Evolutionary conservation across 2,329 filamentous ascomycete genomes (phyloP).

Genomic region (Aureobasidium leucospermi): DNA sequence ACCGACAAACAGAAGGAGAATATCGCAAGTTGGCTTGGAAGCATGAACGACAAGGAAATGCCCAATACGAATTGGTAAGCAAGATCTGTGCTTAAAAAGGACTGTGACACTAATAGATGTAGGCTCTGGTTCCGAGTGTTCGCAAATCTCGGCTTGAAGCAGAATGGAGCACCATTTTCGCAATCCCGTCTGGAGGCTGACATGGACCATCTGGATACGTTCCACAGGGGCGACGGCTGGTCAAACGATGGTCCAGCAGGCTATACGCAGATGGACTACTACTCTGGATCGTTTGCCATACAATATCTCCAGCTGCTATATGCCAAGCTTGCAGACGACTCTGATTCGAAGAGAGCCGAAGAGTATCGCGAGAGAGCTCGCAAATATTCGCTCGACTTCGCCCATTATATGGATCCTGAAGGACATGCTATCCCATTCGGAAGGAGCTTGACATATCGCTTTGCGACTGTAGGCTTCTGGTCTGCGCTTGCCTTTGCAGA

Average conservation of each 20-base stretch:
- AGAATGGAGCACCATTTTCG: slow-evolving; percentile 65
- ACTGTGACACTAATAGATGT: slow-evolving; percentile 25
- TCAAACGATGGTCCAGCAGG: slow-evolving; percentile 69
- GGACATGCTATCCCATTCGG: slow-evolving; percentile 70
- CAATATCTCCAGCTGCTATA: slow-evolving; percentile 74
- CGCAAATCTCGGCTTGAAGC: slow-evolving; percentile 69
- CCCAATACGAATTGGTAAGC: slow-evolving; percentile 56
- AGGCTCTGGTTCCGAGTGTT: slow-evolving; percentile 83
- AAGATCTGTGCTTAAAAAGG: not conserved
- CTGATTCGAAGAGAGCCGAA: slow-evolving; percentile 56
- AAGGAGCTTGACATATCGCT: slow-evolving; percentile 71
- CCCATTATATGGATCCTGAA: slow-evolving; percentile 68
- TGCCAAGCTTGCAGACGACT: slow-evolving; percentile 59
- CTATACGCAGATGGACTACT: slow-evolving; percentile 81
- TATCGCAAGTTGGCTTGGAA: slow-evolving; percentile 64
- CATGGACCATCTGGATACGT: slow-evolving; percentile 70
- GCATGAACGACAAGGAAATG: slow-evolving; percentile 71
- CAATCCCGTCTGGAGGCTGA: slow-evolving; percentile 64
- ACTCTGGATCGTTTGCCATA: slow-evolving; percentile 75
- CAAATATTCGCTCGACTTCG: slow-evolving; percentile 60
- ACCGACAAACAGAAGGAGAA: slow-evolving; percentile 56
- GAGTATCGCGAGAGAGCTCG: slow-evolving; percentile 64
- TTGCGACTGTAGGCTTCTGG: slow-evolving; percentile 81
- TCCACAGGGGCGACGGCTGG: slow-evolving; percentile 77
- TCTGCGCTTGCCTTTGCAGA: slow-evolving; percentile 68